phyloP scores from a whole-genome alignment of 495 filamentous ascomycete genomes.

The Aspergillus steynii region DNA sequence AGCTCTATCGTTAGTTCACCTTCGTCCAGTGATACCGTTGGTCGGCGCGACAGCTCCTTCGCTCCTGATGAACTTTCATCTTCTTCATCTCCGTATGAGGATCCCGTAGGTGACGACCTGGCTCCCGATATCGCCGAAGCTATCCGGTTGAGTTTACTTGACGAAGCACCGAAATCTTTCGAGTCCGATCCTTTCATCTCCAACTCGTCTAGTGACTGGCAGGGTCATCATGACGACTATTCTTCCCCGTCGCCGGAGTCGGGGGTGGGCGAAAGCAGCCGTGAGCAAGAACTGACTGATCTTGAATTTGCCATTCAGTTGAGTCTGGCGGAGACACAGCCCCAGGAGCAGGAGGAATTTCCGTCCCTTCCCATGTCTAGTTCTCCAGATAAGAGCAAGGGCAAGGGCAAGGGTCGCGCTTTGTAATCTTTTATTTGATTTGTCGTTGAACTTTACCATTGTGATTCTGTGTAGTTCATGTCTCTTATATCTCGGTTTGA shows the following conservation, averaged over 20 bases:
- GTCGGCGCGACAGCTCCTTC: conserved; percentile 52
- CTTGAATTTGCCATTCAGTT: conserved; percentile 81
- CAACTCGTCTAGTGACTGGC: conserved; percentile 49
- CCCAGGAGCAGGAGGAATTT: conserved; percentile 52
- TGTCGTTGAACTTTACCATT: conserved; percentile 2
- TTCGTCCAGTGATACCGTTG: conserved; percentile 41
- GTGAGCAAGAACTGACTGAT: conserved; percentile 64
- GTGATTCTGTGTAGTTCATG: too few relatives aligned
- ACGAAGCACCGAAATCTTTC: conserved; percentile 33
- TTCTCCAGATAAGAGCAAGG: conserved; percentile 38
- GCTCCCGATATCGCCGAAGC: conserved; percentile 80
- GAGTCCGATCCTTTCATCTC: conserved; percentile 46
- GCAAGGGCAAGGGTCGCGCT: conserved; percentile 48
- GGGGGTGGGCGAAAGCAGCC: conserved; percentile 35
- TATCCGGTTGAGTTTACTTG: conserved; percentile 73
- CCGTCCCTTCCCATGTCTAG: conserved; percentile 51
- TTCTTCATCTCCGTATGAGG: conserved; percentile 40
- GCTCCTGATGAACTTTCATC: conserved; percentile 46
- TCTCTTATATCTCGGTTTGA: too few relatives aligned
- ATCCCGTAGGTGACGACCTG: conserved; percentile 54
- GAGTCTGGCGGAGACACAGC: conserved; percentile 71
- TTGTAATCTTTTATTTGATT: conserved; percentile 26
- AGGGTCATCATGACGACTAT: conserved; percentile 14
- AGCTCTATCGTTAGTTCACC: conserved; percentile 45
- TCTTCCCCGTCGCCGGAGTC: conserved; percentile 21